Conservation (phyloP, 1,284 basidiomycete genomes). For the Tilletia setariae region DNA sequence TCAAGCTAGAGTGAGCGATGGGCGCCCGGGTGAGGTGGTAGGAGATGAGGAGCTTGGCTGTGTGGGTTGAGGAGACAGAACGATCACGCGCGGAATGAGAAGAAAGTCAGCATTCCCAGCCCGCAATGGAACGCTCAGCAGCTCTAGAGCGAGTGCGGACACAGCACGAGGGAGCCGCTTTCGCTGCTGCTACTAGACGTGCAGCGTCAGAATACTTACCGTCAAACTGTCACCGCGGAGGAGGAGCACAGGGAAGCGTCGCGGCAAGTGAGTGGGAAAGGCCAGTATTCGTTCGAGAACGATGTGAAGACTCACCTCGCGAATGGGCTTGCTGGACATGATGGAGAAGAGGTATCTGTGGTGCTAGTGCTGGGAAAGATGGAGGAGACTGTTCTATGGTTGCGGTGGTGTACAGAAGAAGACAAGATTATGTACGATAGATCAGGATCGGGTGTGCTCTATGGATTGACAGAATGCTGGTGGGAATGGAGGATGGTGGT, state of each 20-base stretch:
- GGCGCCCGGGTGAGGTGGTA: constrained; percentile 53
- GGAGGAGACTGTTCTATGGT: neutral
- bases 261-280: neutral
- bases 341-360: neutral
- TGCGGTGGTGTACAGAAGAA: neutral
- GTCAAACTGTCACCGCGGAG: constrained; percentile 3
- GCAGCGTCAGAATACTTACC: neutral
- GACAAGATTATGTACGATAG: too few relatives aligned
- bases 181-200: too few relatives aligned
- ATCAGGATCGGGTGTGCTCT: too few relatives aligned
- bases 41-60: constrained; percentile 53
- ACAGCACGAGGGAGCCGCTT: neutral
- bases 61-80: neutral
- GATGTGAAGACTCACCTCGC: constrained; percentile 1
- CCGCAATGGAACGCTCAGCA: too few relatives aligned
- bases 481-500: too few relatives aligned
- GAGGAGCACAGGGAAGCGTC: neutral
- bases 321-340: constrained; percentile 16
- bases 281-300: neutral
- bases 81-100: neutral
- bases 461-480: too few relatives aligned
- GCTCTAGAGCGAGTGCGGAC: too few relatives aligned
- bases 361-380: neutral
- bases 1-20: constrained; percentile 38
- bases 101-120: neutral